Evolutionary conservation across 129 eudicot species (phyloP).

Genomic region (sunflower (Helianthus annuus)): DNA sequence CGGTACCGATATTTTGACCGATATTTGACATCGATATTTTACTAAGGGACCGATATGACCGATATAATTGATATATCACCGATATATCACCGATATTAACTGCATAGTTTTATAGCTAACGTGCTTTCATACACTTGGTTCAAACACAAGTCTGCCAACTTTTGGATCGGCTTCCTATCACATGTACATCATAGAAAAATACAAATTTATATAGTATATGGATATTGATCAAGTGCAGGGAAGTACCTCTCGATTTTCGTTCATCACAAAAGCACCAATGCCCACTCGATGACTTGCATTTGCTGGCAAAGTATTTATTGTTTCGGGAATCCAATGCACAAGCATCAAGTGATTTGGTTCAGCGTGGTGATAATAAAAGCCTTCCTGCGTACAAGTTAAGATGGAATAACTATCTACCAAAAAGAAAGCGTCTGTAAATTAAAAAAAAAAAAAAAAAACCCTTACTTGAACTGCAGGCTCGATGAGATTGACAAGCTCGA

Average conservation of each 20-base stretch:
- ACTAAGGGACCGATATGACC: too few species aligned
- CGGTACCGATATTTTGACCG: too few species aligned
- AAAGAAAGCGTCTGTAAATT: neutral
- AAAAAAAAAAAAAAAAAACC: neutral
- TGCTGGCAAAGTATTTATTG: conserved; percentile 59
- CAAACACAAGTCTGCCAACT: neutral
- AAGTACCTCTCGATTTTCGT: conserved; percentile 61
- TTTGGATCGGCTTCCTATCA: neutral
- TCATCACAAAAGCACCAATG: conserved; percentile 70
- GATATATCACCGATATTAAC: too few species aligned
- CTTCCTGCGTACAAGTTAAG: conserved; percentile 49
- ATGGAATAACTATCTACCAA: conserved; percentile 1
- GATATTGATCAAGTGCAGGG: neutral
- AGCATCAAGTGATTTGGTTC: conserved; percentile 78
- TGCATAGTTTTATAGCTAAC: neutral
- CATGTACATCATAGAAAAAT: neutral
- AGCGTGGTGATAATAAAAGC: conserved; percentile 76
- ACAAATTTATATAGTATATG: neutral
- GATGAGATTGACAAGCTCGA: conserved; percentile 68
- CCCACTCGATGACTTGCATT: conserved; percentile 83
- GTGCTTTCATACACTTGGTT: neutral
- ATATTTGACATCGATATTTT: too few species aligned
- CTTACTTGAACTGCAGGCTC: conserved; percentile 71
- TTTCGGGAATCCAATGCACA: conserved; percentile 64
- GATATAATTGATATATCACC: too few species aligned